Conservation (phyloP, 169 alveolate genomes). For the Plasmodium falciparum region DNA sequence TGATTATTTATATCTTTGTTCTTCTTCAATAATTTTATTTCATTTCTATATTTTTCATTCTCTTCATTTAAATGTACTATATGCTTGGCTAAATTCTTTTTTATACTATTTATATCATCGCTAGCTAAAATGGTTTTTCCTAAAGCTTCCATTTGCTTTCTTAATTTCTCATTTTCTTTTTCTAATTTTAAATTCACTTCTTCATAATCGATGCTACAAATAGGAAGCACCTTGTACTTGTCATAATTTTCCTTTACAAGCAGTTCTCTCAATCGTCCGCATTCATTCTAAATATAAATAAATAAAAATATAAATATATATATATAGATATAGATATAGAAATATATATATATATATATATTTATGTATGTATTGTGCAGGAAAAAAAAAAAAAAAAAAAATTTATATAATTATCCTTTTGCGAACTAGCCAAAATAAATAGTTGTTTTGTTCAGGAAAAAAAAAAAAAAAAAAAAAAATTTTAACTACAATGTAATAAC, state of each 20-base stretch:
- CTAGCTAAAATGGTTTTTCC: constrained; percentile 54
- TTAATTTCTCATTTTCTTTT: constrained; percentile 45
- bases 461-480: too few species aligned
- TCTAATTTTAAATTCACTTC: constrained; percentile 27
- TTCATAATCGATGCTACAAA: constrained; percentile 14
- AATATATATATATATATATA: background rate
- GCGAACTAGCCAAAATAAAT: too few species aligned
- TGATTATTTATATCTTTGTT: constrained; percentile 23
- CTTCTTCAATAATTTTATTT: constrained; percentile 22
- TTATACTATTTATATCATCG: constrained; percentile 35
- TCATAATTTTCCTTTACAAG: constrained; percentile 2
- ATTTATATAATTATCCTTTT: background rate
- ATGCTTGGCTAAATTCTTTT: constrained; percentile 41
- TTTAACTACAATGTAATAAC: background rate
- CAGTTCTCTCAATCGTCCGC: constrained; percentile 44
- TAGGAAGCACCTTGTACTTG: background rate
- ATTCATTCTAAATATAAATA: constrained; percentile 29
- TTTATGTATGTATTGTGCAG: too few species aligned
- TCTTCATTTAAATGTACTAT: constrained; percentile 40
- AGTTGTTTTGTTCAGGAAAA: too few species aligned
- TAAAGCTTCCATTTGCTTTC: constrained; percentile 27
- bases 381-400: too few species aligned
- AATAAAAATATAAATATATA: background rate
- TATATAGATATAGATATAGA: background rate
- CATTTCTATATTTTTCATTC: constrained; percentile 51